Base-by-base conservation (phyloP, 768 basidiomycete genomes). In the Suillus discolor region DNA sequence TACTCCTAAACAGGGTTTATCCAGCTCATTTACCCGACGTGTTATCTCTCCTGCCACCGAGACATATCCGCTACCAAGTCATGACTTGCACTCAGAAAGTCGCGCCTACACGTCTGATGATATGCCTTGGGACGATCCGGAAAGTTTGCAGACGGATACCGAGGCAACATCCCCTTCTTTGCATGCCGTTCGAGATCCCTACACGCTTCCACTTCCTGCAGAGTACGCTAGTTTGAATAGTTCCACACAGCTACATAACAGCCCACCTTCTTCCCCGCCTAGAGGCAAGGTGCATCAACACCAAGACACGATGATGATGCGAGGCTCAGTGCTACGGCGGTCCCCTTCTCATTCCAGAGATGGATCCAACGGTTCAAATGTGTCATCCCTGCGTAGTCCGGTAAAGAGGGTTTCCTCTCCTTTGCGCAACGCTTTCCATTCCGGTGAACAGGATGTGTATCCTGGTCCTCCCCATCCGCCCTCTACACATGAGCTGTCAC, bases 121-220 rank as follows among this genome's bases (percentile, higher is more conserved):
- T 28, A 69, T 69, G 61, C 66, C 68, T 31, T 69, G 68, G 67
- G 67, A 63, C 36, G 64, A 68, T 55, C 64, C 64, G 39, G 68
- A 69, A 67, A 63, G 63, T 31, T 60, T 66, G 23, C 39, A 44
- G 18, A 47, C 54, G 5, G 39, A 23, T 5, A 16, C 5, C 12
- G 59, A 57, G 20, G 18, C 23, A 8, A 31, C 15, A 23, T 34
- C 36, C 23, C 7, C 62, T 16, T 25, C 57, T 25, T 39, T 31
- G 20, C 36, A 61, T 34, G 12, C 16, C 45, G 31, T 36, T 8
- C 38, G 13, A 39, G 62, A 67, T 23, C 25, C 55, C 36, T 59
- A 49, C n/a, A 25, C 25, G 20, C 42, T n/a, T 34, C 20, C 38
- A n/a, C 41, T 36, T n/a, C 31, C 59, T 9, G 44, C n/a, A 59